These are phyloP conservation scores for Sugiyamaella marilandica DNA, from an alignment of 805 yeast species.

Conservation along the genomic window DNA sequence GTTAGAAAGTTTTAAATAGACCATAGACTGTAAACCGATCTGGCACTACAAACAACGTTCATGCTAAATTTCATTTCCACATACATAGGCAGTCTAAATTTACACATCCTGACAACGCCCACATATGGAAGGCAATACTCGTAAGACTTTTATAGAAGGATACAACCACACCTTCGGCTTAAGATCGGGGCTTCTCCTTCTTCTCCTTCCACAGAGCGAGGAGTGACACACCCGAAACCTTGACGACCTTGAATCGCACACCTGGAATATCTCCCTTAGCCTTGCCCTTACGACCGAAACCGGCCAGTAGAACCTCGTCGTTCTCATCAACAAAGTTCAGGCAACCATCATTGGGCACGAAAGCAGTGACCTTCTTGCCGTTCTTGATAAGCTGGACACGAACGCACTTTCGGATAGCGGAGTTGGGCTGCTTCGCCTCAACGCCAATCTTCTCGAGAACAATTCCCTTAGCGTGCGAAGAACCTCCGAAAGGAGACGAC, in stretches of 20 bases:
- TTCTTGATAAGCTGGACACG: conserved; percentile 99
- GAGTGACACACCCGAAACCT: conserved; percentile 99
- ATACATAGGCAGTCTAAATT: conserved; percentile 1
- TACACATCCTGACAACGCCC: not conserved
- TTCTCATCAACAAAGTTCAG: conserved; percentile 99
- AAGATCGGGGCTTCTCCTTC: conserved; percentile 99
- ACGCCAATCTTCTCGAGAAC: conserved; percentile 99
- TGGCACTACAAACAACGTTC: not conserved
- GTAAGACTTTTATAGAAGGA: not conserved
- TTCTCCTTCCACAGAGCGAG: conserved; percentile 99
- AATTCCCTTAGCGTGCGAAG: conserved; percentile 99
- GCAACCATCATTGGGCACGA: conserved; percentile 99
- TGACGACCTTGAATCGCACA: conserved; percentile 99
- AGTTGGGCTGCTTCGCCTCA: conserved; percentile 99
- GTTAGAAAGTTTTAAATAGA: not conserved
- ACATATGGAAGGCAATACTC: not conserved
- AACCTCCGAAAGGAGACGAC: conserved; percentile 99
- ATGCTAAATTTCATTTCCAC: conserved; percentile 2
- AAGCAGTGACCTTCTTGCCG: conserved; percentile 99
- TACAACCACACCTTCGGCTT: conserved; percentile 30
- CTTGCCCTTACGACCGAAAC: conserved; percentile 99
- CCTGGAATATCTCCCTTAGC: conserved; percentile 99
- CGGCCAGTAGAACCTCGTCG: conserved; percentile 99
- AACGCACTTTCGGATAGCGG: conserved; percentile 99
- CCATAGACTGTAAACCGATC: not conserved